phyloP scores from a whole-genome alignment of 2,329 filamentous ascomycete species.

The Amauroascus niger region DNA sequence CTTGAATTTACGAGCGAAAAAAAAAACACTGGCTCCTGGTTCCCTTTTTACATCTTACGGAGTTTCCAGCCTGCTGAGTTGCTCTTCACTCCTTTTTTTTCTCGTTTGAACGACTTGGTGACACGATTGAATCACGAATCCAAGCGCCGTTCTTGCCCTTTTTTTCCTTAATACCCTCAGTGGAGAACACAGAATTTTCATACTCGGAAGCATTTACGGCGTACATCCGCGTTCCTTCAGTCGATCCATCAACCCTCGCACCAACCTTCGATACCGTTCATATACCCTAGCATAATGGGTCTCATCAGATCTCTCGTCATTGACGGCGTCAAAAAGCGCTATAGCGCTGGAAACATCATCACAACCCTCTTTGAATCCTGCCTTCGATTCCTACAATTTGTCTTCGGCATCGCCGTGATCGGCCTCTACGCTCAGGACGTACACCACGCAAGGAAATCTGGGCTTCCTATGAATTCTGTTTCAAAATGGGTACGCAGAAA shows the following conservation, averaged over 20 bases:
- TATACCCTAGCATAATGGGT: conserved; percentile 4
- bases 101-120: background rate
- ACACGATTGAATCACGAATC: background rate
- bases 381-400: conserved; percentile 67
- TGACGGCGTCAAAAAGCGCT: conserved; percentile 18
- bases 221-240: background rate
- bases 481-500: conserved; percentile 55
- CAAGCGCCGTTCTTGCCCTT: background rate
- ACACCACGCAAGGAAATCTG: conserved; percentile 42
- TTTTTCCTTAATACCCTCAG: background rate
- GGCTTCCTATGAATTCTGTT: conserved; percentile 45
- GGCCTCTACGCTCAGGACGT: conserved; percentile 70
- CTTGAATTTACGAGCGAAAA: background rate
- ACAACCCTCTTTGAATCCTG: conserved; percentile 25
- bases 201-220: background rate
- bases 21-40: background rate
- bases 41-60: background rate
- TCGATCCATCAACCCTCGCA: background rate
- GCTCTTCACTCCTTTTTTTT: background rate
- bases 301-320: conserved; percentile 18
- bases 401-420: conserved; percentile 64
- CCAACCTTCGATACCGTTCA: background rate
- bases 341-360: conserved; percentile 16
- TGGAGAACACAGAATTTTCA: no score
- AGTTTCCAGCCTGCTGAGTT: background rate